These are phyloP conservation scores for Pyrus bretschneideri DNA, from an alignment of 306 rosid species.

Conservation along the genomic window DNA sequence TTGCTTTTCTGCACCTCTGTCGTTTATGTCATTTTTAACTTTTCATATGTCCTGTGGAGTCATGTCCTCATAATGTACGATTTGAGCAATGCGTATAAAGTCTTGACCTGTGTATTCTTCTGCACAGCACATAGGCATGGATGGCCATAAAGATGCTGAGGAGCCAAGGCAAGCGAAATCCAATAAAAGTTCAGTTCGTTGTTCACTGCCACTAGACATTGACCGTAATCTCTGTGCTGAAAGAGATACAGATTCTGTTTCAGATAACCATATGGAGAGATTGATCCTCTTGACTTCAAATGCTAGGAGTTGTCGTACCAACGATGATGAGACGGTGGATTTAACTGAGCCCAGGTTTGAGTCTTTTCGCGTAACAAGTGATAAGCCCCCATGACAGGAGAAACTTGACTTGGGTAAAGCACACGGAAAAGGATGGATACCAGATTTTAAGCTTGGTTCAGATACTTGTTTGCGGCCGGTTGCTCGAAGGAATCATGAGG, in stretches of 20 bases:
- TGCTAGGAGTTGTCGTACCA: constrained; percentile 39
- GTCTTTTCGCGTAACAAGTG: constrained; percentile 53
- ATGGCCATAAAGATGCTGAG: constrained; percentile 35
- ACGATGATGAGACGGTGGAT: constrained; percentile 68
- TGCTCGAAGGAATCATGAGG: constrained; percentile 8
- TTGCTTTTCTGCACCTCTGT: not conserved
- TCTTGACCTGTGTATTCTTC: constrained; percentile 15
- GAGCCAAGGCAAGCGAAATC: constrained; percentile 43
- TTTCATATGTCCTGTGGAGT: constrained; percentile 17
- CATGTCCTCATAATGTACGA: constrained; percentile 8
- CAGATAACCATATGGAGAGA: constrained; percentile 43
- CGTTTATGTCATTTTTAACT: not conserved
- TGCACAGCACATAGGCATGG: constrained; percentile 18
- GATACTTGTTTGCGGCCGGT: not conserved
- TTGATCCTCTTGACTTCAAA: constrained; percentile 44
- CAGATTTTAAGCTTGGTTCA: not conserved
- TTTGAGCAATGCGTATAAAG: constrained; percentile 18
- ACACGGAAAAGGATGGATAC: not conserved
- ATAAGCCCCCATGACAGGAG: constrained; percentile 18
- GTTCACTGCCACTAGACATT: constrained; percentile 34
- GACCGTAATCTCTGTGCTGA: constrained; percentile 30
- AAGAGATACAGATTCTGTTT: constrained; percentile 25
- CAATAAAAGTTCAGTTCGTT: constrained; percentile 19
- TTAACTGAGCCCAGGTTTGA: constrained; percentile 79
- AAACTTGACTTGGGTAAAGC: constrained; percentile 1